Conservation (phyloP, 2,329 filamentous ascomycete species). For the Exophiala viscosa region DNA sequence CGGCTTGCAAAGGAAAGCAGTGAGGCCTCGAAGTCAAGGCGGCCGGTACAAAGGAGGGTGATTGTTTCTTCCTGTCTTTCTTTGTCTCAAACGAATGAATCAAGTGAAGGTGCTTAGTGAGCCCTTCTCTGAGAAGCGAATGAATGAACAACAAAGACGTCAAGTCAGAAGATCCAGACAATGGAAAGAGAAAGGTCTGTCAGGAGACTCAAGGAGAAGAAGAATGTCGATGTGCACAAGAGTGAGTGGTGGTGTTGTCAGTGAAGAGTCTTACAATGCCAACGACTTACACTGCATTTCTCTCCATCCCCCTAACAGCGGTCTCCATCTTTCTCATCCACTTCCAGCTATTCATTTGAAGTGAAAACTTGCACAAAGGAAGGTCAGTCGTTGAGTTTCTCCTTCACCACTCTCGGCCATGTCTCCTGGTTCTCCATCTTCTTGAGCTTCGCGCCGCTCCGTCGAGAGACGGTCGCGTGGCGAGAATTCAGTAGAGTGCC, state of each 20-base stretch:
- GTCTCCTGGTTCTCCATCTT: constrained; percentile 7
- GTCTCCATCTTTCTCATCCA: constrained; percentile 1
- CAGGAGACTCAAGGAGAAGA: constrained; percentile 1
- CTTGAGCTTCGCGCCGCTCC: constrained; percentile 11
- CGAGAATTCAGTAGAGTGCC: constrained; percentile 5
- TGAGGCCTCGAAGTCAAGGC: neutral
- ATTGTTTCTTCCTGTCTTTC: neutral
- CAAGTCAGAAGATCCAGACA: neutral
- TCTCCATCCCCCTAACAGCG: neutral
- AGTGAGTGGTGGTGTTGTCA: neutral
- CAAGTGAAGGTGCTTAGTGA: neutral
- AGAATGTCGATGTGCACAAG: neutral
- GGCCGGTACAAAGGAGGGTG: neutral
- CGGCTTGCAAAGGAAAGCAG: neutral
- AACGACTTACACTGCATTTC: constrained; percentile 6
- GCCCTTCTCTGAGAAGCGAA: neutral
- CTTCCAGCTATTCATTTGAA: neutral
- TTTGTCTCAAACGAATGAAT: constrained; percentile 8
- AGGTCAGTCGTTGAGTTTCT: constrained; percentile 10
- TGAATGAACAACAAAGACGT: constrained; percentile 1
- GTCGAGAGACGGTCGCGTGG: constrained; percentile 9
- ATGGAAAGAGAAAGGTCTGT: neutral
- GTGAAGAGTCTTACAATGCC: constrained; percentile 6
- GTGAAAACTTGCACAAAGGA: constrained; percentile 6
- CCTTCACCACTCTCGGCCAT: constrained; percentile 3